Percentiles rank a stretch among this genome's conserved stretches.
Conservation (phyloP, 768 basidiomycete genomes). For the Collybia sp. region DNA sequence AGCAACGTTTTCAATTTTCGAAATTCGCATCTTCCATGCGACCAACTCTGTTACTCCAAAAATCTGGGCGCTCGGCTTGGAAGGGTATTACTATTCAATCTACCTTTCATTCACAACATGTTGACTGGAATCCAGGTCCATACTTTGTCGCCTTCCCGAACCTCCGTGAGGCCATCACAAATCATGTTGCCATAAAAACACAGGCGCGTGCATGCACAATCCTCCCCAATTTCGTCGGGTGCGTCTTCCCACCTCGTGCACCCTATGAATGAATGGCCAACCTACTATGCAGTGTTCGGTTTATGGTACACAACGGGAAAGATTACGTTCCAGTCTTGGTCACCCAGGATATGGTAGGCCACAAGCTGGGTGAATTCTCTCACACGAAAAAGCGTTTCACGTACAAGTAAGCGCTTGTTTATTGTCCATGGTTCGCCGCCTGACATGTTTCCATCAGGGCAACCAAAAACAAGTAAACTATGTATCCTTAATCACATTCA, state of each 20-base stretch:
- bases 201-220: slow-evolving; percentile 88
- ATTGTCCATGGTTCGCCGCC: not conserved
- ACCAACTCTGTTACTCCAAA: slow-evolving; percentile 53
- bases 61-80: slow-evolving; percentile 77
- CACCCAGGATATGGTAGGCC: slow-evolving; percentile 98
- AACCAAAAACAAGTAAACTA: not conserved
- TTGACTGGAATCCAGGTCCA: slow-evolving; percentile 55
- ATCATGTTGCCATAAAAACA: slow-evolving; percentile 85
- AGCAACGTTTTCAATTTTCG: not conserved
- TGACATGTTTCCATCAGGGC: not conserved
- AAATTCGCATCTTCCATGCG: slow-evolving; percentile 41
- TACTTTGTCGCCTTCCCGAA: slow-evolving; percentile 94
- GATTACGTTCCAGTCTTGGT: slow-evolving; percentile 82
- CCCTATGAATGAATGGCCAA: too few relatives aligned
- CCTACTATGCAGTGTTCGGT: slow-evolving; percentile 54
- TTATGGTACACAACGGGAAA: slow-evolving; percentile 94
- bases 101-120: not conserved
- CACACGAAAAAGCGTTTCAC: slow-evolving; percentile 84
- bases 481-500: not conserved
- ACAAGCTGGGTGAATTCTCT: slow-evolving; percentile 95
- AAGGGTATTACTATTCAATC: slow-evolving; percentile 44
- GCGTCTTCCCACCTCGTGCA: slow-evolving; percentile 16
- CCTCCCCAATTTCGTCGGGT: slow-evolving; percentile 96
- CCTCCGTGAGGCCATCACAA: slow-evolving; percentile 71
- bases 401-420: slow-evolving; percentile 61